Conservation (phyloP, 805 yeast species). For the Cyberlindnera misumaiensis region DNA sequence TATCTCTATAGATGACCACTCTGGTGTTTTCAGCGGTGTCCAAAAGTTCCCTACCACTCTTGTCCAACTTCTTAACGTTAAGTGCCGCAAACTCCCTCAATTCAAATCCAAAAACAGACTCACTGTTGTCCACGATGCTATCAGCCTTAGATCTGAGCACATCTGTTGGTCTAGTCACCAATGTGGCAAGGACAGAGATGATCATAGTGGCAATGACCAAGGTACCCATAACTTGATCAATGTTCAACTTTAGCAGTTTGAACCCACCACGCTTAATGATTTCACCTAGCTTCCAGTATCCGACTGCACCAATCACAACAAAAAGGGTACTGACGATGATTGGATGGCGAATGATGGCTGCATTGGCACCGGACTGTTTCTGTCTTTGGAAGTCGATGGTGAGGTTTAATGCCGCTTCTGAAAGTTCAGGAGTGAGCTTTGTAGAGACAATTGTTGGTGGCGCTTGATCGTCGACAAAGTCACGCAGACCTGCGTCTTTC, state of each 20-base stretch:
- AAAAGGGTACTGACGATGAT: slow-evolving; percentile 26
- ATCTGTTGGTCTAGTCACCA: slow-evolving; percentile 38
- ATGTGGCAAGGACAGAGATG: slow-evolving; percentile 33
- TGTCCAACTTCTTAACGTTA: slow-evolving; percentile 15
- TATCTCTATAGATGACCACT: slow-evolving; percentile 54
- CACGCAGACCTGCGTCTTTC: slow-evolving; percentile 42
- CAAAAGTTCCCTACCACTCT: slow-evolving; percentile 16
- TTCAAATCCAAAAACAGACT: slow-evolving; percentile 43
- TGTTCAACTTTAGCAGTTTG: slow-evolving; percentile 9
- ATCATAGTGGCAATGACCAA: slow-evolving; percentile 34
- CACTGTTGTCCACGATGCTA: slow-evolving; percentile 30
- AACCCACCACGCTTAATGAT: slow-evolving; percentile 12
- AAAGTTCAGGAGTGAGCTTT: slow-evolving; percentile 46
- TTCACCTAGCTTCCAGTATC: slow-evolving; percentile 13
- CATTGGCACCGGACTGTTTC: slow-evolving; percentile 21
- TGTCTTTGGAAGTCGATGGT: slow-evolving; percentile 48
- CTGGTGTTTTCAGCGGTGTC: slow-evolving; percentile 40
- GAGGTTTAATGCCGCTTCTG: slow-evolving; percentile 54
- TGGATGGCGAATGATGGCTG: slow-evolving; percentile 40
- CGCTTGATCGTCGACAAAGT: slow-evolving; percentile 46
- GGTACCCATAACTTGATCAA: slow-evolving; percentile 21
- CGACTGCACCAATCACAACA: not conserved
- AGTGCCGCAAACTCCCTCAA: slow-evolving; percentile 39
- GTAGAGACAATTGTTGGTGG: slow-evolving; percentile 47
- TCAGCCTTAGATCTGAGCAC: slow-evolving; percentile 38